These are phyloP conservation scores for Penicillium coprophilum DNA, from an alignment of 495 filamentous ascomycete species.

Conservation along the genomic window DNA sequence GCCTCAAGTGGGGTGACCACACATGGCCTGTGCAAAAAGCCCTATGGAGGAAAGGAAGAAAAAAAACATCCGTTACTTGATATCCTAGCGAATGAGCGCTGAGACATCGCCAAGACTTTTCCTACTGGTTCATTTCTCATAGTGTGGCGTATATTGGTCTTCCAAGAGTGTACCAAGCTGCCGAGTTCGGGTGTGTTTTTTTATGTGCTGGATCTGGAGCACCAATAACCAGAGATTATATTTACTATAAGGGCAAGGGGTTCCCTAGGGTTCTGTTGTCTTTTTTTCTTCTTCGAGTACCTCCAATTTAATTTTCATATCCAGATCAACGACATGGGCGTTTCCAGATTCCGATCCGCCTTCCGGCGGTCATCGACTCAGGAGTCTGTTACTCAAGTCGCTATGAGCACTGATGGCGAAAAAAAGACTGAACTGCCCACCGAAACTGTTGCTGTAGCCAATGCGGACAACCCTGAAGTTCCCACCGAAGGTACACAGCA, in stretches of 20 bases:
- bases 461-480: conserved; percentile 4
- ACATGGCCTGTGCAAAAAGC: not conserved
- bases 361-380: conserved; percentile 16
- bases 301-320: not conserved
- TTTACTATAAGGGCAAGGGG: conserved; percentile 2
- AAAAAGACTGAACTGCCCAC: conserved; percentile 10
- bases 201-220: not conserved
- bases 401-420: not conserved
- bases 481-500: conserved; percentile 31
- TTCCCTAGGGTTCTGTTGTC: not conserved
- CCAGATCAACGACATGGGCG: conserved; percentile 3
- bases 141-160: conserved; percentile 9
- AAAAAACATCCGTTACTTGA: not conserved
- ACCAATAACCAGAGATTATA: not conserved
- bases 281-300: conserved; percentile 7
- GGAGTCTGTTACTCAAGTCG: conserved; percentile 9
- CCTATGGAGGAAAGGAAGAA: not conserved
- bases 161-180: conserved; percentile 7
- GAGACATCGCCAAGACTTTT: conserved; percentile 10
- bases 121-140: not conserved
- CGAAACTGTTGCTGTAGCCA: conserved; percentile 3
- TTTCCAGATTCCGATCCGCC: conserved; percentile 13
- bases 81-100: not conserved
- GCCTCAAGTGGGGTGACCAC: conserved; percentile 2
- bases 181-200: conserved; percentile 9